Evolutionary conservation across 108 stramenopile species (phyloP).

Genomic region (Conticribra weissflogii): DNA sequence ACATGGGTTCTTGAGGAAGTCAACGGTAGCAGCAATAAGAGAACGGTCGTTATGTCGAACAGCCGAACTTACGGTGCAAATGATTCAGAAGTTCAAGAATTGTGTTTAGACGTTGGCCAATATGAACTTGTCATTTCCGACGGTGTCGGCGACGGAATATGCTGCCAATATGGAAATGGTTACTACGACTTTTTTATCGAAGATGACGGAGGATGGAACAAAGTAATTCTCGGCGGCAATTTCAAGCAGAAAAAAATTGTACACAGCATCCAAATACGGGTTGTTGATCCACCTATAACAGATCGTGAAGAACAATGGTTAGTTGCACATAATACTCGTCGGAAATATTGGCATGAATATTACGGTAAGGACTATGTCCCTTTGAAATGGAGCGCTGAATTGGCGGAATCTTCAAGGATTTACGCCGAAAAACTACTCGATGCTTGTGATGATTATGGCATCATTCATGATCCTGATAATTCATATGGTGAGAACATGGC

Average conservation of each 20-base stretch:
- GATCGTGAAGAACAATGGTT: constrained; percentile 18
- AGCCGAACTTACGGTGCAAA: constrained; percentile 4
- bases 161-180: constrained; percentile 1
- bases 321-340: constrained; percentile 13
- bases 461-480: constrained; percentile 18
- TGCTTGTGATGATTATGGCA: constrained; percentile 8
- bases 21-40: not conserved
- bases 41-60: not conserved
- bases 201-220: not conserved
- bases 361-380: constrained; percentile 15
- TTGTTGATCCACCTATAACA: not conserved
- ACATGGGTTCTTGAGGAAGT: constrained; percentile 9
- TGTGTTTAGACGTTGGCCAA: constrained; percentile 12
- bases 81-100: constrained; percentile 8
- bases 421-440: constrained; percentile 18
- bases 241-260: constrained; percentile 5
- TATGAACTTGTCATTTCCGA: constrained; percentile 1
- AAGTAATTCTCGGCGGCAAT: constrained; percentile 3
- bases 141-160: constrained; percentile 11
- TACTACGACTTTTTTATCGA: constrained; percentile 8
- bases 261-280: constrained; percentile 2
- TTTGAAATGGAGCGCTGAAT: constrained; percentile 21
- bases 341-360: constrained; percentile 15
- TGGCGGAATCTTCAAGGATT: constrained; percentile 1
- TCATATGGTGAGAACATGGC: constrained; percentile 24